These are phyloP conservation scores for Pseudopithomyces maydicus DNA, from an alignment of 2,329 filamentous ascomycete genomes.

Conservation along the genomic window DNA sequence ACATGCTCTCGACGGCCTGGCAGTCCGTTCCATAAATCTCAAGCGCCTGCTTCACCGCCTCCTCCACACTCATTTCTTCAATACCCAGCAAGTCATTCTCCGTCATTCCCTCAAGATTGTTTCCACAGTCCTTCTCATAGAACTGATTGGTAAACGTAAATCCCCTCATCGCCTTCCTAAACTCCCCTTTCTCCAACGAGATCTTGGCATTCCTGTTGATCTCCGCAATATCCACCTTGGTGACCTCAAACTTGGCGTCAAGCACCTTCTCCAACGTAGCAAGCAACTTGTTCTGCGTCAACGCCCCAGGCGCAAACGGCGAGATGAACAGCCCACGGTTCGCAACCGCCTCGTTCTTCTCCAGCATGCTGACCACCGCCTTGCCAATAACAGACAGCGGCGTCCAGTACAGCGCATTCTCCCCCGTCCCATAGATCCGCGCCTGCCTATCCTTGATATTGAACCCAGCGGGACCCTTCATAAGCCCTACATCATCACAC, in stretches of 20 bases:
- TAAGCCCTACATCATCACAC: constrained; percentile 34
- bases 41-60: constrained; percentile 33
- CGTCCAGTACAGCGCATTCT: constrained; percentile 38
- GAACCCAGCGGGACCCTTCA: constrained; percentile 43
- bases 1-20: constrained; percentile 34
- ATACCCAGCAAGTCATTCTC: constrained; percentile 40
- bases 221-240: constrained; percentile 31
- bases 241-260: constrained; percentile 24
- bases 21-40: constrained; percentile 26
- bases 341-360: constrained; percentile 21
- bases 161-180: constrained; percentile 34
- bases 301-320: constrained; percentile 19
- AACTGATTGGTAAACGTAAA: constrained; percentile 39
- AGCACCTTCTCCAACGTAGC: constrained; percentile 27
- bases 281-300: constrained; percentile 37
- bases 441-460: constrained; percentile 32
- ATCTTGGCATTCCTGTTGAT: constrained; percentile 34
- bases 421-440: constrained; percentile 42
- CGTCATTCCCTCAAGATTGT: constrained; percentile 29
- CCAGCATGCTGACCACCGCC: constrained; percentile 37
- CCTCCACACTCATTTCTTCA: constrained; percentile 27
- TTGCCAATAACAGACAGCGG: constrained; percentile 31
- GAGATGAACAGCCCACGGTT: constrained; percentile 39
- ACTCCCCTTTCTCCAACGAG: constrained; percentile 33
- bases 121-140: constrained; percentile 33